These are phyloP conservation scores for Rhizomucor miehei DNA, from an alignment of 371 early-diverging fungal species.

Conservation along the genomic window DNA sequence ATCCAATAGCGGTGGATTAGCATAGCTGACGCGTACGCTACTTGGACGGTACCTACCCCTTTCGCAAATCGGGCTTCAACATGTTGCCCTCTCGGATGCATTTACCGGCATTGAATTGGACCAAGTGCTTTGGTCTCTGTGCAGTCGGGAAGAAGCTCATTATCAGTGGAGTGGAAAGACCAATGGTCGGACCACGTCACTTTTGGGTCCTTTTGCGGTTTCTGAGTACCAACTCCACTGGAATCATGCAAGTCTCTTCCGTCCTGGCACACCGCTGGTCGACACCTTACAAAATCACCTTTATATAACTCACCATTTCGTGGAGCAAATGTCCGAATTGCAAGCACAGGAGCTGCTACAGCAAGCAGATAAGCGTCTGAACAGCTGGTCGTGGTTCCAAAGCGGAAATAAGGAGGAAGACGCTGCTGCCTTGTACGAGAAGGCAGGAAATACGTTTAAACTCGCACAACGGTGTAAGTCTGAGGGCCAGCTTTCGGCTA, in stretches of 20 bases:
- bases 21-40: slow-evolving; percentile 10
- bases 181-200: no score
- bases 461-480: slow-evolving; percentile 82
- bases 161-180: background rate
- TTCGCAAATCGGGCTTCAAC: slow-evolving; percentile 70
- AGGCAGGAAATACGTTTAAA: slow-evolving; percentile 91
- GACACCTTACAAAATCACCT: no score
- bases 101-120: slow-evolving; percentile 79
- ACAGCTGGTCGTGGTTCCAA: slow-evolving; percentile 79
- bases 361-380: slow-evolving; percentile 74
- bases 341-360: slow-evolving; percentile 70
- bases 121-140: slow-evolving; percentile 28
- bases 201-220: no score
- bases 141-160: slow-evolving; percentile 41
- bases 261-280: no score
- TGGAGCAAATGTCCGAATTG: slow-evolving; percentile 61
- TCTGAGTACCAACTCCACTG: no score
- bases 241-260: no score
- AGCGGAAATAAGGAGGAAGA: slow-evolving; percentile 84
- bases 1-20: slow-evolving; percentile 2
- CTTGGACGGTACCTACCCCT: slow-evolving; percentile 49
- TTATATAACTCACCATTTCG: background rate
- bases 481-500: no score
- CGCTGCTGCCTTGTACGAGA: slow-evolving; percentile 87
- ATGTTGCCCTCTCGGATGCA: slow-evolving; percentile 64